These are phyloP conservation scores for Trichophyton equinum DNA, from an alignment of 2,329 filamentous ascomycete genomes.

Conservation along the genomic window DNA sequence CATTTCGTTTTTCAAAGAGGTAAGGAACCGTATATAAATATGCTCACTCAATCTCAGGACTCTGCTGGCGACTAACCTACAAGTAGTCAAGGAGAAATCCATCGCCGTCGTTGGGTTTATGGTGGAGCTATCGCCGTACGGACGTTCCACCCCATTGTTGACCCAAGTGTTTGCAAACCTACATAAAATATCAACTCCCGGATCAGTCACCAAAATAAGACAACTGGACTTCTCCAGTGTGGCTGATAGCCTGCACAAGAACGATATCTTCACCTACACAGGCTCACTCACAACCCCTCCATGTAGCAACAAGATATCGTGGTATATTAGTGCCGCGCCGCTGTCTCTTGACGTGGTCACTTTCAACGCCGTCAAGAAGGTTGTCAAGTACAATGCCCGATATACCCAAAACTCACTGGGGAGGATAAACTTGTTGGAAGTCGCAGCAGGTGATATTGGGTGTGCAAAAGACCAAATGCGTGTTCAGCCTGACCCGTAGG, in stretches of 20 bases:
- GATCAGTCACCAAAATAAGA: background rate
- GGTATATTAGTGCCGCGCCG: conserved; percentile 38
- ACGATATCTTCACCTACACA: conserved; percentile 29
- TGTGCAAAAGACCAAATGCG: background rate
- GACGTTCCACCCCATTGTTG: background rate
- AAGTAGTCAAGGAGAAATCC: background rate
- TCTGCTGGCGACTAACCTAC: background rate
- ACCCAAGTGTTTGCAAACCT: background rate
- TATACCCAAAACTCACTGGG: conserved; percentile 8
- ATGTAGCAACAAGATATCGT: conserved; percentile 46
- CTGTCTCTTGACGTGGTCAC: conserved; percentile 36
- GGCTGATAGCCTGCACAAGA: background rate
- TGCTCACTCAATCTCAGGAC: background rate
- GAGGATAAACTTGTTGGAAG: background rate
- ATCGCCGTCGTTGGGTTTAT: background rate
- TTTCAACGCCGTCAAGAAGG: conserved; percentile 39
- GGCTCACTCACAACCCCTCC: conserved; percentile 53
- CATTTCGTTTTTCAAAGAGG: conserved; percentile 46
- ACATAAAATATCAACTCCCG: background rate
- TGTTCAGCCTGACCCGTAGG: background rate
- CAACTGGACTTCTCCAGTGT: background rate
- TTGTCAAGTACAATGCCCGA: conserved; percentile 23
- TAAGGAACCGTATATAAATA: background rate
- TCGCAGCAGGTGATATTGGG: background rate
- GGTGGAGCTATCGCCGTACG: background rate